A percentile compares a stretch with the other conserved stretches of the same genome.
Conservation (phyloP, 225 moss, liverwort and hornwort species). For the Marchantia paleacea region DNA sequence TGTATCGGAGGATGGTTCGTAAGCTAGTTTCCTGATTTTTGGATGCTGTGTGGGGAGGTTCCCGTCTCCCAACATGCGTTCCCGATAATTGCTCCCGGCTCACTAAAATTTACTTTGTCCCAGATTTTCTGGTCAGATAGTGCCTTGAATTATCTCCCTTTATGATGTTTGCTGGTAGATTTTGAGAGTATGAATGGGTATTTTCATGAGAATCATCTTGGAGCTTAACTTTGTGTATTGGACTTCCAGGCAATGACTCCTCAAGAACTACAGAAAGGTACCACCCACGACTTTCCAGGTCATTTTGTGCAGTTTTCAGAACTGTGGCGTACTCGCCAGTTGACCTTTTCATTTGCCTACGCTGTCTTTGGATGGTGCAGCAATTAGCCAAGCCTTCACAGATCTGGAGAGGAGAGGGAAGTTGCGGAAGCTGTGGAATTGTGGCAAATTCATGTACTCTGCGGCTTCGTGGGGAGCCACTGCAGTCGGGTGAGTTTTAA, state of each 20-base stretch:
- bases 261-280: constrained; percentile 47
- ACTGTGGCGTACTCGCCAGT: background rate
- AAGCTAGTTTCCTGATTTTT: no score
- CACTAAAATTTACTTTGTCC: no score
- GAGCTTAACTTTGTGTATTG: background rate
- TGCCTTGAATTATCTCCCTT: no score
- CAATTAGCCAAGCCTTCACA: constrained; percentile 66
- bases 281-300: background rate
- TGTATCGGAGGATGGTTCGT: no score
- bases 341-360: background rate
- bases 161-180: no score
- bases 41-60: no score
- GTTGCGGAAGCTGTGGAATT: constrained; percentile 59
- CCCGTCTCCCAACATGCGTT: no score
- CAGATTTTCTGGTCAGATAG: no score
- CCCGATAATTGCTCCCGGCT: no score
- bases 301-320: background rate
- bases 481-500: constrained; percentile 67
- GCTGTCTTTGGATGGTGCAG: constrained; percentile 29
- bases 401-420: constrained; percentile 60
- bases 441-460: constrained; percentile 64
- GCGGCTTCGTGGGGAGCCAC: constrained; percentile 79
- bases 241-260: constrained; percentile 41
- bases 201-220: background rate
- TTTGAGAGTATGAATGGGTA: no score